Conservation (phyloP, 768 basidiomycete species). For the Leccinum variicolor region DNA sequence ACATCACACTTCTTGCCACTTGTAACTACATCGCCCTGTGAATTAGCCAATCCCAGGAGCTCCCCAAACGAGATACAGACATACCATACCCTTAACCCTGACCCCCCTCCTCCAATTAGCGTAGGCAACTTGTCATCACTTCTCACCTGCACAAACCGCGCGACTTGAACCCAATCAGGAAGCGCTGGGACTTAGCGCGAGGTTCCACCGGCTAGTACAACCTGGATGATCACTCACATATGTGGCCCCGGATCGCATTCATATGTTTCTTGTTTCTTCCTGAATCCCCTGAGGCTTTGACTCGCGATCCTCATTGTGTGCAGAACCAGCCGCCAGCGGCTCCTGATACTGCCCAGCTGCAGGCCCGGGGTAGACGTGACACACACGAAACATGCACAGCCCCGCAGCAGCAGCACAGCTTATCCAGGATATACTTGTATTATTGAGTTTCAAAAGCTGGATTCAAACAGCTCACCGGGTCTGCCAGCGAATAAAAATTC, state of each 20-base stretch:
- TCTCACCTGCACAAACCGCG: conserved; percentile 16
- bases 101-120: neutral
- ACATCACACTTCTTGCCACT: no score
- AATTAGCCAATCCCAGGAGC: no score
- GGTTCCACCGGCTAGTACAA: no score
- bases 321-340: neutral
- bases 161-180: conserved; percentile 13
- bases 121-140: no score
- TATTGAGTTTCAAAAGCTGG: neutral
- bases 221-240: neutral
- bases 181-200: conserved; percentile 4
- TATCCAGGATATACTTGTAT: neutral
- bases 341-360: neutral
- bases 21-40: no score
- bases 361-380: neutral
- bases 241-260: neutral
- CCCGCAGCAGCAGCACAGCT: conserved; percentile 5
- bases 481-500: conserved; percentile 4
- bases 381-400: conserved; percentile 11
- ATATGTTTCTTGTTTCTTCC: neutral
- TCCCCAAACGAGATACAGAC: neutral
- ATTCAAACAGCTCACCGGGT: neutral
- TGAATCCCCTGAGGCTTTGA: neutral
- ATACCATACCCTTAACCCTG: conserved; percentile 18
- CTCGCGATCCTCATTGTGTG: neutral